phyloP scores from a whole-genome alignment of 176 grass and related monocot genomes.

The Carex parvula region DNA sequence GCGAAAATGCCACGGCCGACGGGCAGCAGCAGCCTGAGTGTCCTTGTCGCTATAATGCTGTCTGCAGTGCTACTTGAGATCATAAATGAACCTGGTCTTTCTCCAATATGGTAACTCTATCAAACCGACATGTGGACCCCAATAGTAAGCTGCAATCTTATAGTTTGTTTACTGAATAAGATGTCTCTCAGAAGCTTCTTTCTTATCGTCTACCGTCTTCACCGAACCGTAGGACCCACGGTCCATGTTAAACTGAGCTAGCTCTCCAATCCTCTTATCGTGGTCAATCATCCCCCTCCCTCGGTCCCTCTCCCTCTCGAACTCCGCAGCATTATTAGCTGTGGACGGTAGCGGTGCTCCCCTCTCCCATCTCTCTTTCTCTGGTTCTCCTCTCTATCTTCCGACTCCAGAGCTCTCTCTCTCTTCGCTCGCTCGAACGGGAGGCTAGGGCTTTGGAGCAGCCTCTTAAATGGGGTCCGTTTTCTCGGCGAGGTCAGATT shows the following conservation, averaged over 20 bases:
- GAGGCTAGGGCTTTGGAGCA: conserved; percentile 17
- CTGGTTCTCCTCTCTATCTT: neutral
- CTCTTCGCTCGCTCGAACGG: neutral
- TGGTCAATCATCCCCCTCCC: neutral
- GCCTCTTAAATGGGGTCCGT: conserved; percentile 17
- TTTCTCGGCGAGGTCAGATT: conserved; percentile 29
- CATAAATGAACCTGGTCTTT: neutral
- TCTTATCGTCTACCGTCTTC: neutral
- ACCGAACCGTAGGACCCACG: neutral
- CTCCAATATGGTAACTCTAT: neutral
- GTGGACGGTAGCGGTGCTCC: neutral
- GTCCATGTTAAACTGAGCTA: neutral
- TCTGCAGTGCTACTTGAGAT: neutral
- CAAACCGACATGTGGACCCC: neutral
- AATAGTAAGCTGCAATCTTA: neutral
- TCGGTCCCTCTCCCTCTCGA: neutral
- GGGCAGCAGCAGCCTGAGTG: neutral
- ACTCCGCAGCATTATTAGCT: conserved; percentile 3
- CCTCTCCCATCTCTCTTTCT: neutral
- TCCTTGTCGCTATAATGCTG: neutral
- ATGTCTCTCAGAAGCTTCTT: neutral
- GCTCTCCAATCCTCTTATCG: neutral
- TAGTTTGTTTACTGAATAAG: neutral
- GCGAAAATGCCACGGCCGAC: too few species aligned
- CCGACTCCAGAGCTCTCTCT: neutral